phyloP scores from a whole-genome alignment of 2,329 filamentous ascomycete species.

The Aureobasidium sp. region DNA sequence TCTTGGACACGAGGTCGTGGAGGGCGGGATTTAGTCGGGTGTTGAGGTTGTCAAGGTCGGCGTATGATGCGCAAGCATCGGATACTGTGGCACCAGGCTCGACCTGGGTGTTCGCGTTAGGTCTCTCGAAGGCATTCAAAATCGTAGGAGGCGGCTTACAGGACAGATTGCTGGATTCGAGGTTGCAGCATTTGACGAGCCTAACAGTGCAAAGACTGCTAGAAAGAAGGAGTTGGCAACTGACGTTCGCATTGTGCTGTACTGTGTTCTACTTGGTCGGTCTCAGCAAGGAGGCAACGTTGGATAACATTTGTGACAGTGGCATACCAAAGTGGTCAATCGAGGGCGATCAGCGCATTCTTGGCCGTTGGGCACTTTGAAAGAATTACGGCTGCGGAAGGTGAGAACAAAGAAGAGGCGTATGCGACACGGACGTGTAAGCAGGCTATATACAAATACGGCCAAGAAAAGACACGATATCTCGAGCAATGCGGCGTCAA shows the following conservation, averaged over 20 bases:
- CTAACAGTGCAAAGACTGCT: slow-evolving; percentile 54
- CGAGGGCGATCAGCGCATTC: slow-evolving; percentile 5
- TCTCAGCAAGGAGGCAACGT: neutral
- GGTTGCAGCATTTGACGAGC: slow-evolving; percentile 28
- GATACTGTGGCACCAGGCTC: slow-evolving; percentile 83
- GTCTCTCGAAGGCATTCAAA: slow-evolving; percentile 24
- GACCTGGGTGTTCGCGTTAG: slow-evolving; percentile 53
- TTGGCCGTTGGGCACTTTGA: slow-evolving; percentile 6
- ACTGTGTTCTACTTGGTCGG: neutral
- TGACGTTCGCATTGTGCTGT: slow-evolving; percentile 21
- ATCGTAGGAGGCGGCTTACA: slow-evolving; percentile 38
- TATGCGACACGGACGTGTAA: neutral
- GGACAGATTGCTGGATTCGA: slow-evolving; percentile 46
- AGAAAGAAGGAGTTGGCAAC: slow-evolving; percentile 46
- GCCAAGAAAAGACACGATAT: neutral
- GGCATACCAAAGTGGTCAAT: neutral
- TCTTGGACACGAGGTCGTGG: slow-evolving; percentile 72
- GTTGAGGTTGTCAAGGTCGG: slow-evolving; percentile 81
- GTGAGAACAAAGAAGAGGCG: neutral
- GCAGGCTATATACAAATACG: neutral
- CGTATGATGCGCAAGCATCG: slow-evolving; percentile 91
- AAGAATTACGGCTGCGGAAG: slow-evolving; percentile 7
- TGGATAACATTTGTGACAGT: neutral
- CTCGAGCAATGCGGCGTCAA: neutral
- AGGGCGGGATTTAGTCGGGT: slow-evolving; percentile 66